Conservation (phyloP, 2,329 filamentous ascomycete species). For the Trichoderma sp. region DNA sequence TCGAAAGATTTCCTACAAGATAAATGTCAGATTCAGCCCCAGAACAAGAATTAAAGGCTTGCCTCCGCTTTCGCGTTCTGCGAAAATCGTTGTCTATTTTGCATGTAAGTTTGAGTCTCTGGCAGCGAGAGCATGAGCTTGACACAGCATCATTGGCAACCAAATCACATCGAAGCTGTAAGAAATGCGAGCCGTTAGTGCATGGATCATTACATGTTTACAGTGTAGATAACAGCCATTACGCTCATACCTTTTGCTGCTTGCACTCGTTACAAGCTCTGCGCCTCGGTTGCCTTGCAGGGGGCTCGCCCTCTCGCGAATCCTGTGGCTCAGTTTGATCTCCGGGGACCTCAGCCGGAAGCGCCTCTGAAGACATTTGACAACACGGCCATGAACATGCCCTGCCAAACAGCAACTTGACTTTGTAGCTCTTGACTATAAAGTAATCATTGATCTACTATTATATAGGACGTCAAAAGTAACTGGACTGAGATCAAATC, state of each 20-base stretch:
- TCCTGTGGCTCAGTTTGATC: background rate
- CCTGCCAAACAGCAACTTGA: too few relatives aligned
- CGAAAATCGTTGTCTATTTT: conserved; percentile 20
- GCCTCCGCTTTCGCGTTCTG: conserved; percentile 17
- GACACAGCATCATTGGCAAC: background rate
- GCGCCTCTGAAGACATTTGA: conserved; percentile 5
- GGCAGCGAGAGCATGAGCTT: conserved; percentile 11
- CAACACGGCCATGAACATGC: background rate
- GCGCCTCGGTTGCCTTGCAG: conserved; percentile 7
- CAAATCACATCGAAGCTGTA: conserved; percentile 19
- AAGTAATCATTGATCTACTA: background rate
- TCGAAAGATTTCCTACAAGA: conserved; percentile 14
- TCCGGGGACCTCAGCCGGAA: background rate
- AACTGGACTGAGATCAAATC: background rate
- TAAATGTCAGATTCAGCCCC: background rate
- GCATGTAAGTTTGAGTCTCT: conserved; percentile 11
- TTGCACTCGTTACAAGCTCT: conserved; percentile 22
- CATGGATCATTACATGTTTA: background rate
- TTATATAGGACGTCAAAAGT: background rate
- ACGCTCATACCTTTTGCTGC: conserved; percentile 8
- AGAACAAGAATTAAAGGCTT: background rate
- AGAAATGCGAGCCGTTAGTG: background rate
- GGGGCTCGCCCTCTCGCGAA: background rate
- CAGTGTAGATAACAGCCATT: background rate
- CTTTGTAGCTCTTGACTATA: background rate